phyloP scores from a whole-genome alignment of 1,139 yeast genomes.

The Candida anutae region DNA sequence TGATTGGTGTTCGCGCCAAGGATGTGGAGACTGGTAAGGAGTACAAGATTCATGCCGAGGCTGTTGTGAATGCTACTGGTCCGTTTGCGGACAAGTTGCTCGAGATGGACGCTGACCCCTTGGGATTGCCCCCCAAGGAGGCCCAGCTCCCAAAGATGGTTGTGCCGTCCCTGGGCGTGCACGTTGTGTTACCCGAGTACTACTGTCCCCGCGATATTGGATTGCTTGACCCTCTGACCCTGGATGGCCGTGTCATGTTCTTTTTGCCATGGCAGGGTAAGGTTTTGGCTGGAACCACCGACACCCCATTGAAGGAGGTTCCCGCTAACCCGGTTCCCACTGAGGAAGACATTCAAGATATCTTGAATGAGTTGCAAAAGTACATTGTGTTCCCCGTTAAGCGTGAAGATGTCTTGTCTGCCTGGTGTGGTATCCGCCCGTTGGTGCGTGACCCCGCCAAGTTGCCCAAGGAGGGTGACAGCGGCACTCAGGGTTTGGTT shows the following conservation, averaged over 20 bases:
- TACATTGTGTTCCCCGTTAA: conserved; percentile 84
- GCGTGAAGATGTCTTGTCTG: conserved; percentile 85
- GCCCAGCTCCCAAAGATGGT: conserved; percentile 62
- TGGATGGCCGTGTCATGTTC: conserved; percentile 96
- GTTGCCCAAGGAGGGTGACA: conserved; percentile 39
- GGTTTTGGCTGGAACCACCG: conserved; percentile 95
- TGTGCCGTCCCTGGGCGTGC: conserved; percentile 93
- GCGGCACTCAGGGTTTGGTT: conserved; percentile 73
- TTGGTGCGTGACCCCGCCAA: conserved; percentile 81
- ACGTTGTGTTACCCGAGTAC: conserved; percentile 84
- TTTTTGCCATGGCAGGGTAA: conserved; percentile 98
- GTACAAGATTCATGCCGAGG: conserved; percentile 55
- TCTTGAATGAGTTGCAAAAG: conserved; percentile 79
- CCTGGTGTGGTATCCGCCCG: conserved; percentile 97
- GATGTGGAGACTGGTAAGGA: conserved; percentile 69
- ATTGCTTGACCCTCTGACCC: conserved; percentile 80
- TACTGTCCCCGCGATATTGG: conserved; percentile 89
- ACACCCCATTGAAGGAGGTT: conserved; percentile 66
- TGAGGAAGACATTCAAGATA: conserved; percentile 86
- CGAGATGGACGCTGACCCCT: conserved; percentile 74
- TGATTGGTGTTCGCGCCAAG: conserved; percentile 68
- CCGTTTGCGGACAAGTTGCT: conserved; percentile 82
- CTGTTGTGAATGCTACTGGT: conserved; percentile 90
- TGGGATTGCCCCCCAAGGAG: conserved; percentile 53
- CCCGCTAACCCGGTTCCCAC: conserved; percentile 81